Conservation (phyloP, 495 filamentous ascomycete species). For the Hypoxylon fragiforme region DNA sequence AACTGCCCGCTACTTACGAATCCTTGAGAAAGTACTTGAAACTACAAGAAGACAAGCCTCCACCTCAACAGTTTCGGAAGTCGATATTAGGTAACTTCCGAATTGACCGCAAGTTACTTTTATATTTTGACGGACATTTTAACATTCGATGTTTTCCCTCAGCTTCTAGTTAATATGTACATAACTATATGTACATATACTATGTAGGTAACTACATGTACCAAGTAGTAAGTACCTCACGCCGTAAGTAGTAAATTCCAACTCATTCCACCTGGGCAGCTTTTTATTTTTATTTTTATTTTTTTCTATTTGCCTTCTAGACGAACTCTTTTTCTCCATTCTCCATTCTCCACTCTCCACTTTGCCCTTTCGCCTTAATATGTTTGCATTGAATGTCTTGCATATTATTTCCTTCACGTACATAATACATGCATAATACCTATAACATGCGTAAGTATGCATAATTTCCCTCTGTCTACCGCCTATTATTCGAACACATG, state of each 20-base stretch:
- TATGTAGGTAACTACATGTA: too few species aligned
- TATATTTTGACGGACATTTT: conserved; percentile 18
- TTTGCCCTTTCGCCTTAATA: too few species aligned
- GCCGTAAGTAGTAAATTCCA: conserved; percentile 12
- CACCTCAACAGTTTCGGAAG: conserved; percentile 15
- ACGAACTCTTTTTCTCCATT: conserved; percentile 18
- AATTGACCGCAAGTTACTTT: conserved; percentile 31
- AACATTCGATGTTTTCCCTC: too few species aligned
- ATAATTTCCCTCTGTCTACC: neutral
- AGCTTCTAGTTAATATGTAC: conserved; percentile 19
- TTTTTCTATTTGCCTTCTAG: conserved; percentile 25
- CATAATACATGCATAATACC: too few species aligned
- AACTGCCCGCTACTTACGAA: conserved; percentile 14
- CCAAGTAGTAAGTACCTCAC: too few species aligned
- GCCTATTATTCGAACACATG: neutral
- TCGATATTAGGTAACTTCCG: conserved; percentile 19
- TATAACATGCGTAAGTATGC: too few species aligned
- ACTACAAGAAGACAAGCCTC: conserved; percentile 15
- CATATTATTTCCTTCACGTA: conserved; percentile 13
- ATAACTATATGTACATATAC: conserved; percentile 25
- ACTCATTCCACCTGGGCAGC: too few species aligned
- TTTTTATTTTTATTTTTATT: conserved; percentile 21
- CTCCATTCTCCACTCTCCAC: neutral
- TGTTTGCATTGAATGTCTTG: conserved; percentile 12
- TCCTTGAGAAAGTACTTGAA: conserved; percentile 6